phyloP scores from a whole-genome alignment of 1,284 basidiomycete genomes.

The Quambalaria eucalypti region DNA sequence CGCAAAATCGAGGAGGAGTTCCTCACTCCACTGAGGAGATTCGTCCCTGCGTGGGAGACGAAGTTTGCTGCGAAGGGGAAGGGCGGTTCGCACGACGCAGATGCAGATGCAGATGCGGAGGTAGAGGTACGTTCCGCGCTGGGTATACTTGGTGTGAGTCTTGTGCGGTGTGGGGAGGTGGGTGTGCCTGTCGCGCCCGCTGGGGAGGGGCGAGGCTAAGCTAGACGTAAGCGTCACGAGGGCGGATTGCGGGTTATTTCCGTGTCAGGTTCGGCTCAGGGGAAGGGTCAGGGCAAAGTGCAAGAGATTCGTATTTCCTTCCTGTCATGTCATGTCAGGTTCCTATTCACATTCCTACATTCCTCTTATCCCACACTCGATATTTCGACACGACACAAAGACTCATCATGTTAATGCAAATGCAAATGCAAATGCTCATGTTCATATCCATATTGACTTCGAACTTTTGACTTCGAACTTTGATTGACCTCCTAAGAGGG shows the following conservation, averaged over 20 bases:
- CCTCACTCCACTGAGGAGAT: neutral
- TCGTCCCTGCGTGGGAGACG: neutral
- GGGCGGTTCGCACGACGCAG: neutral
- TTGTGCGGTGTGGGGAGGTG: neutral
- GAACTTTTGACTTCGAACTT: too few species aligned
- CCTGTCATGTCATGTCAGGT: neutral
- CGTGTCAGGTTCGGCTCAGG: neutral
- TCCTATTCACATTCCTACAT: neutral
- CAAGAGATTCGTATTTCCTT: neutral
- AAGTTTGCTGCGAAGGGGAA: too few species aligned
- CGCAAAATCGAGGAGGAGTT: neutral
- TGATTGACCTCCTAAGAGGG: too few species aligned
- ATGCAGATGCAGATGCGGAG: neutral
- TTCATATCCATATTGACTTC: too few species aligned
- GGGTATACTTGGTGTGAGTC: neutral
- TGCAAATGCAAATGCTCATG: neutral
- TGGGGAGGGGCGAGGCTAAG: neutral
- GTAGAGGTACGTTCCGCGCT: neutral
- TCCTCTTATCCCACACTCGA: too few species aligned
- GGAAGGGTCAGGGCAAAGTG: neutral
- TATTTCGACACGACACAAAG: too few species aligned
- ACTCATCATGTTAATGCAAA: too few species aligned
- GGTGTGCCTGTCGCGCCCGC: neutral
- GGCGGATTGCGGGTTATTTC: neutral
- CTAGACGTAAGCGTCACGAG: neutral